Evolutionary conservation across 257 asterid genomes (phyloP).

Genomic region (Primulina eburnea): DNA sequence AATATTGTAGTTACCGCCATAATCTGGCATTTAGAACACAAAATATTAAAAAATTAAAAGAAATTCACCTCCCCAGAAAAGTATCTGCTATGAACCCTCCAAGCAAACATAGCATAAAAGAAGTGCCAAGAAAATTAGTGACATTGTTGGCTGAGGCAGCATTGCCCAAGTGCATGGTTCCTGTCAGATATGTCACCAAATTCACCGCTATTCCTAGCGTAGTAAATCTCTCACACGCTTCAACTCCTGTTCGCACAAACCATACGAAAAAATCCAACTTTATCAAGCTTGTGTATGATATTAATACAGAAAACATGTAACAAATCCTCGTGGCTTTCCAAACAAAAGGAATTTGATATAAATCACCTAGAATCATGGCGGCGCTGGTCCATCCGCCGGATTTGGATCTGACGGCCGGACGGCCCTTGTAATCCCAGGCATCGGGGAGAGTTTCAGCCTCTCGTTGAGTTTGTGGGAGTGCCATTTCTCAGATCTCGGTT

Average conservation of each 20-base stretch:
- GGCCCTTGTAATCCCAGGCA: conserved; percentile 86
- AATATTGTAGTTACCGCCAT: no score
- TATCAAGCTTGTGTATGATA: no score
- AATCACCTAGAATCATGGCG: conserved; percentile 77
- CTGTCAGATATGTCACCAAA: conserved; percentile 71
- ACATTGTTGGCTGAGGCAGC: conserved; percentile 71
- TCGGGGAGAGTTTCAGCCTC: conserved; percentile 58
- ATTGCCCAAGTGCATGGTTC: conserved; percentile 88
- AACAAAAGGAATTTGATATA: no score
- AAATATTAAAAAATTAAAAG: not conserved
- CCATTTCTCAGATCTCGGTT: conserved; percentile 36
- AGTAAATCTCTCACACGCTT: conserved; percentile 73
- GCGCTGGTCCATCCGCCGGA: conserved; percentile 85
- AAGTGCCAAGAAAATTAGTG: conserved; percentile 85
- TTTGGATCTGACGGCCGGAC: conserved; percentile 52
- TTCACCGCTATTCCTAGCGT: conserved; percentile 90
- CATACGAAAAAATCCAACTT: not conserved
- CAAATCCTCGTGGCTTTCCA: no score
- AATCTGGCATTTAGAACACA: not conserved
- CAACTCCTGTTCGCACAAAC: conserved; percentile 42
- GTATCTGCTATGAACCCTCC: conserved; percentile 93
- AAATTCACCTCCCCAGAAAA: conserved; percentile 60
- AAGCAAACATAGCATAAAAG: conserved; percentile 74
- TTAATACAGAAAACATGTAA: no score
- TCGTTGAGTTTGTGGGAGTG: conserved; percentile 52